phyloP scores from a whole-genome alignment of 225 moss, liverwort and hornwort genomes.

The Straminergon stramineum region DNA sequence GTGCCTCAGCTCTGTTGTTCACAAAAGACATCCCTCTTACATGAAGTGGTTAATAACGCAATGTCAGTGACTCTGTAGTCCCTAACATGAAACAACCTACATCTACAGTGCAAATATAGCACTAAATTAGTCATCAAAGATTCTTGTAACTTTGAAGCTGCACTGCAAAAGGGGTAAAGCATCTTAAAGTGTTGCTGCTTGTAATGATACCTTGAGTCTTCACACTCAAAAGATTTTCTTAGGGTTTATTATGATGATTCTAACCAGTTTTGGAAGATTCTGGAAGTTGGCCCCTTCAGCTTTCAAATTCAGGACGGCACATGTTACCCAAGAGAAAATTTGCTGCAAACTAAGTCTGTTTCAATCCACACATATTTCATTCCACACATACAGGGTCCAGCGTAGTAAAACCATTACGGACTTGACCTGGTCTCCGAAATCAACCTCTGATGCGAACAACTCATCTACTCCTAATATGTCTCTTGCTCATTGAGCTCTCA shows the following conservation, averaged over 20 bases:
- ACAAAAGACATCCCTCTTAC: neutral
- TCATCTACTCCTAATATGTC: neutral
- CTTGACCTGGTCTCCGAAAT: neutral
- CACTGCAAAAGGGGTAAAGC: neutral
- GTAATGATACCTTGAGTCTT: neutral
- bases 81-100: neutral
- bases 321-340: neutral
- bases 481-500: neutral
- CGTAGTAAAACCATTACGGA: neutral
- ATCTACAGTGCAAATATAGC: neutral
- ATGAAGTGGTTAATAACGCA: neutral
- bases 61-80: neutral
- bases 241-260: neutral
- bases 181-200: neutral
- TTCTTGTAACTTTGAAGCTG: neutral
- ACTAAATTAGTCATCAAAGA: neutral
- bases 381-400: neutral
- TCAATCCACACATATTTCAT: neutral
- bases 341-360: neutral
- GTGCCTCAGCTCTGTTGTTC: neutral
- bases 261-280: neutral
- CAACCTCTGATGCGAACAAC: neutral
- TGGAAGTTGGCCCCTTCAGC: neutral
- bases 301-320: neutral
- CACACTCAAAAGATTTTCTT: neutral